These are phyloP conservation scores for Danielia oregonensis DNA, from an alignment of 805 yeast species.

Conservation along the genomic window DNA sequence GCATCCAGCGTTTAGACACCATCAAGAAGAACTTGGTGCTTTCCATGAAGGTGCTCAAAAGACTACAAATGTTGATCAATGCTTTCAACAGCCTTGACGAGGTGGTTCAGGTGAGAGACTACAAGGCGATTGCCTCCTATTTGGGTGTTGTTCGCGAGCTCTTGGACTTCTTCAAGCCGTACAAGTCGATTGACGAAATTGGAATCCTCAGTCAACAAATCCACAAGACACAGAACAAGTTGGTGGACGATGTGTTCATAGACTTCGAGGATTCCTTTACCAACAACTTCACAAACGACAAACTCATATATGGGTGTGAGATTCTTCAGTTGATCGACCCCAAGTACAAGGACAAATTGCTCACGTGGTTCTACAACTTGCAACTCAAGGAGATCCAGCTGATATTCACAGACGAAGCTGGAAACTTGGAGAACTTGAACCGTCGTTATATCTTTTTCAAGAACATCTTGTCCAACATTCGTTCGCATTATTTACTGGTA, in stretches of 20 bases:
- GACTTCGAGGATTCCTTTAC: slow-evolving; percentile 58
- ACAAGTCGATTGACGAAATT: slow-evolving; percentile 78
- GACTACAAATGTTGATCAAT: slow-evolving; percentile 79
- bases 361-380: slow-evolving; percentile 68
- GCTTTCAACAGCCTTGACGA: slow-evolving; percentile 62
- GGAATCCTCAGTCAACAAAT: slow-evolving; percentile 61
- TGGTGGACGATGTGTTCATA: slow-evolving; percentile 65
- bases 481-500: slow-evolving; percentile 43
- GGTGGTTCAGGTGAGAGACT: slow-evolving; percentile 44
- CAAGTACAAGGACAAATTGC: slow-evolving; percentile 53
- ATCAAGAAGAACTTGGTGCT: slow-evolving; percentile 80
- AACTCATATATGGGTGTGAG: slow-evolving; percentile 61
- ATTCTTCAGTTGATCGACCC: slow-evolving; percentile 64
- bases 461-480: slow-evolving; percentile 59
- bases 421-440: slow-evolving; percentile 80
- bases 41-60: slow-evolving; percentile 80
- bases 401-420: slow-evolving; percentile 92
- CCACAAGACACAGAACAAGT: slow-evolving; percentile 52
- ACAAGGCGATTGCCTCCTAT: slow-evolving; percentile 54
- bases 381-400: slow-evolving; percentile 69
- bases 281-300: slow-evolving; percentile 23
- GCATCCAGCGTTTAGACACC: slow-evolving; percentile 73
- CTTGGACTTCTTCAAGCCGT: slow-evolving; percentile 69
- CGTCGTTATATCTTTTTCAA: slow-evolving; percentile 81
- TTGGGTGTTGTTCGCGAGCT: slow-evolving; percentile 72